A percentile compares a stretch with the other conserved stretches of the same genome.
phyloP scores from a whole-genome alignment of 257 asterid species.

The Ligustrum vulgare region DNA sequence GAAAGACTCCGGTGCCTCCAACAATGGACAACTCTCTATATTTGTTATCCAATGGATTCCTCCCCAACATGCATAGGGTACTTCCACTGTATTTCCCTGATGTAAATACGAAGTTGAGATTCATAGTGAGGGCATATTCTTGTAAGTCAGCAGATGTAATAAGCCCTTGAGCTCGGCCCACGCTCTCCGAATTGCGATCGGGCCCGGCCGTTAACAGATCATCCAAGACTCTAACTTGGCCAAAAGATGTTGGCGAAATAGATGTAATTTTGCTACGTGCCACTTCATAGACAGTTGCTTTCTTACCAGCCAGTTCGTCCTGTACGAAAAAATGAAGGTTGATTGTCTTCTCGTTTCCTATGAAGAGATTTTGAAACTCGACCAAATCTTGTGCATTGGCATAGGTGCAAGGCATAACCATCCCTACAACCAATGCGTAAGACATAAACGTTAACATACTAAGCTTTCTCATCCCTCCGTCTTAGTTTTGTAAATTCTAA shows the following conservation, averaged over 20 bases:
- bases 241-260: neutral
- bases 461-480: neutral
- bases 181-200: neutral
- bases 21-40: neutral
- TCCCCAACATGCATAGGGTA: neutral
- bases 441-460: neutral
- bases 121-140: neutral
- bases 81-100: neutral
- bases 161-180: neutral
- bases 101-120: neutral
- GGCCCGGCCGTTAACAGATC: neutral
- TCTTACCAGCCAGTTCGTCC: neutral
- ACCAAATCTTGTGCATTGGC: neutral
- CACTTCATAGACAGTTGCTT: neutral
- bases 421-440: neutral
- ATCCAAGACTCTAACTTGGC: neutral
- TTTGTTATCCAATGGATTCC: neutral
- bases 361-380: neutral
- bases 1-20: constrained; percentile 16
- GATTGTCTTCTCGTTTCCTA: neutral
- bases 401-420: too few relatives aligned
- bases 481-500: neutral
- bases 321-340: neutral
- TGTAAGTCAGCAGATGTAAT: neutral
- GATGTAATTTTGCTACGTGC: neutral